Evolutionary conservation across 129 eudicot genomes (phyloP).

Genomic region (Lactuca sativa): DNA sequence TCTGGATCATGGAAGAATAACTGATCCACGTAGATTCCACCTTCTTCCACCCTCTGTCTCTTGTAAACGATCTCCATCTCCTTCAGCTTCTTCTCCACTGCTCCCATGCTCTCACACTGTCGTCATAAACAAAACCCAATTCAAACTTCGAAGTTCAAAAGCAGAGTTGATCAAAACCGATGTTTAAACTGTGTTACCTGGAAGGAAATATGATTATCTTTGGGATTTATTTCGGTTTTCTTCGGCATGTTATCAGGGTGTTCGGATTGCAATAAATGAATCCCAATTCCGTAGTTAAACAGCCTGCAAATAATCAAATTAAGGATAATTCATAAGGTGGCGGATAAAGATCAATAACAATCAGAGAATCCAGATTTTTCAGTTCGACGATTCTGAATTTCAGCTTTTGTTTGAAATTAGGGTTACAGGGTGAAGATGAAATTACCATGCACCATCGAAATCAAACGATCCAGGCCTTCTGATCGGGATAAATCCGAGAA

Average conservation of each 20-base stretch:
- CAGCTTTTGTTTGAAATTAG: not conserved
- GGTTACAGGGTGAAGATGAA: not conserved
- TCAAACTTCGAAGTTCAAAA: not conserved
- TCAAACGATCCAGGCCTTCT: conserved; percentile 88
- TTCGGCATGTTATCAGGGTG: conserved; percentile 45
- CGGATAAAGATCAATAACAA: not conserved
- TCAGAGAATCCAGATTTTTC: not conserved
- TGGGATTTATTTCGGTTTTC: conserved; percentile 78
- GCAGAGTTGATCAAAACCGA: too few species aligned
- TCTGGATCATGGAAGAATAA: conserved; percentile 95
- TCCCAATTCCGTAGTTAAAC: conserved; percentile 79
- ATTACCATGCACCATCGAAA: conserved; percentile 88
- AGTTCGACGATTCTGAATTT: not conserved
- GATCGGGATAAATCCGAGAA: conserved; percentile 82
- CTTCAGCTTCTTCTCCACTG: conserved; percentile 80
- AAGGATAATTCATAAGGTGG: not conserved
- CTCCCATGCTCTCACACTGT: conserved; percentile 93
- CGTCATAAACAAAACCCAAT: not conserved
- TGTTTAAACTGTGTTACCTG: conserved; percentile 48
- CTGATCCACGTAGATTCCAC: conserved; percentile 83
- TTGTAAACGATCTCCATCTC: conserved; percentile 75
- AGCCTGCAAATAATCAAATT: conserved; percentile 44
- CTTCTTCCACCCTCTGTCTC: conserved; percentile 76
- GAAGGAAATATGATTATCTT: conserved; percentile 82
- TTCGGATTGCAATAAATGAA: conserved; percentile 76